phyloP scores from a whole-genome alignment of 2,329 filamentous ascomycete species.

The Diplocarpon rosae region DNA sequence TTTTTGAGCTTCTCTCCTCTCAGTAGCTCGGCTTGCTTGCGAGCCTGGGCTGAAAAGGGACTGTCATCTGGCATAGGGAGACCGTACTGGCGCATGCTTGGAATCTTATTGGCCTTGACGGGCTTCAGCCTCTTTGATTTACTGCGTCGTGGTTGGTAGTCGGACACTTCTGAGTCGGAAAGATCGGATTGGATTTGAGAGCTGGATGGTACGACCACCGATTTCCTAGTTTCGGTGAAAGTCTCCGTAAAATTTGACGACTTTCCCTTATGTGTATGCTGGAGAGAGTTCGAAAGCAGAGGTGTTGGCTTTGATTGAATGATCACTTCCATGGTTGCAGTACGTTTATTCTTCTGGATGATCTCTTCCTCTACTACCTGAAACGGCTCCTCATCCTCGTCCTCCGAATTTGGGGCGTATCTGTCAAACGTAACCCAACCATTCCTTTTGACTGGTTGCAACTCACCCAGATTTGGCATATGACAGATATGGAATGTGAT shows the following conservation, averaged over 20 bases:
- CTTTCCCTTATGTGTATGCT: no score
- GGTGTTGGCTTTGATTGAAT: no score
- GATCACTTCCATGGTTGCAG: neutral
- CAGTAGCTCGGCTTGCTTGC: neutral
- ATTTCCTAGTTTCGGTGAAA: no score
- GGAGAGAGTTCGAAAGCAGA: no score
- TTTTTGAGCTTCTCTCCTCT: neutral
- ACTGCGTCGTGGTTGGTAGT: neutral
- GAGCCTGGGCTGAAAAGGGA: neutral
- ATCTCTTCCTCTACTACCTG: neutral
- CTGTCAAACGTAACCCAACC: neutral
- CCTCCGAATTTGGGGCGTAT: neutral
- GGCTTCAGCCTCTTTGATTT: neutral
- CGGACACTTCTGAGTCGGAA: neutral
- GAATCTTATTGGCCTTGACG: neutral
- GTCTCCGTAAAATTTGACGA: no score
- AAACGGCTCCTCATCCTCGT: neutral
- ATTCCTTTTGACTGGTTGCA: neutral
- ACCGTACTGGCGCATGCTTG: neutral
- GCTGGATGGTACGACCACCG: no score
- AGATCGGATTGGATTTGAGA: no score
- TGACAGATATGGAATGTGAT: constrained; percentile 4
- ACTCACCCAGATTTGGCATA: constrained; percentile 3
- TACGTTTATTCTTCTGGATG: neutral
- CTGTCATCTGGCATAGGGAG: neutral